phyloP scores from a whole-genome alignment of 306 rosid species.

The Castanea crenata region DNA sequence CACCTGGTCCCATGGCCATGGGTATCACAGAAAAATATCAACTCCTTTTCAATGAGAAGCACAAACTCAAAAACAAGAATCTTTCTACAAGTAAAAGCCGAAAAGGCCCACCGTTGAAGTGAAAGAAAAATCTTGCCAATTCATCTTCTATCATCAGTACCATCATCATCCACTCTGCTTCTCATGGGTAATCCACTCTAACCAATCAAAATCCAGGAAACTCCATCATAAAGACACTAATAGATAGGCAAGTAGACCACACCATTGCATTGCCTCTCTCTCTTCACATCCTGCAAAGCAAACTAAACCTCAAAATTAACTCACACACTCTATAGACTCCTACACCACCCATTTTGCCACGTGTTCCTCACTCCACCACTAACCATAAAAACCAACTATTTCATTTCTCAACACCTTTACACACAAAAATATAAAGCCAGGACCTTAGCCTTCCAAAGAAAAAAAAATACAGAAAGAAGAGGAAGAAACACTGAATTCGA shows the following conservation, averaged over 20 bases:
- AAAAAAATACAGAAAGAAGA: not conserved
- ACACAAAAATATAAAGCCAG: constrained; percentile 31
- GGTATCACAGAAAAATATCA: constrained; percentile 30
- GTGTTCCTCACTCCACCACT: constrained; percentile 54
- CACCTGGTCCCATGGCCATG: constrained; percentile 31
- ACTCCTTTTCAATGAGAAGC: constrained; percentile 20
- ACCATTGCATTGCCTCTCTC: not conserved
- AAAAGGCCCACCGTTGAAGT: not conserved
- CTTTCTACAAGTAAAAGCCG: not conserved
- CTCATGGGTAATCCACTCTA: constrained; percentile 51
- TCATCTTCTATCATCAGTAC: constrained; percentile 30
- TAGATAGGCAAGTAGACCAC: constrained; percentile 31
- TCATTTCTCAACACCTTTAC: constrained; percentile 5
- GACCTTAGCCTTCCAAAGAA: not conserved
- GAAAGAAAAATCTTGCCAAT: not conserved
- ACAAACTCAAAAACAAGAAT: constrained; percentile 22
- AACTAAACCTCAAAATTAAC: constrained; percentile 35
- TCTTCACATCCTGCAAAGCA: constrained; percentile 19
- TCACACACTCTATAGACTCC: not conserved
- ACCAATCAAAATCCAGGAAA: constrained; percentile 67
- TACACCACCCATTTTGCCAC: constrained; percentile 41
- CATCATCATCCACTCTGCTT: constrained; percentile 38
- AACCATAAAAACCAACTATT: constrained; percentile 27
- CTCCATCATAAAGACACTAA: constrained; percentile 48
- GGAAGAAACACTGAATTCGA: constrained; percentile 17